phyloP scores from a whole-genome alignment of 139 green algal genomes.

The Micractinium sp. region DNA sequence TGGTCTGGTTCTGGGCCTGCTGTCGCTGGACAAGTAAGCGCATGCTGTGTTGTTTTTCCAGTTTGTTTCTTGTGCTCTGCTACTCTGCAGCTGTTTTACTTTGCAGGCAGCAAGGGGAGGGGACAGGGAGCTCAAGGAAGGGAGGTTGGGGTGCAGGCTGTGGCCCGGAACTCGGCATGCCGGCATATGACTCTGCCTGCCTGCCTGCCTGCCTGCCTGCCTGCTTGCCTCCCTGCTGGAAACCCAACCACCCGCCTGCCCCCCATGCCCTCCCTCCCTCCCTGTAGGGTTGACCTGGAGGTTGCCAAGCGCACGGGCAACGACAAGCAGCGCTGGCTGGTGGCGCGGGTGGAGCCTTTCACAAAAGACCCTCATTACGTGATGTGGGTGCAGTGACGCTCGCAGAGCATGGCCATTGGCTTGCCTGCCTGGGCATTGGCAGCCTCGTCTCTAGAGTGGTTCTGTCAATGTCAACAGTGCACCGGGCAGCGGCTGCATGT shows the following conservation, averaged over 20 bases:
- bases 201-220: too few species aligned
- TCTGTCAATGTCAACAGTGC: too few species aligned
- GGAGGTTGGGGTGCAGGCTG: too few species aligned
- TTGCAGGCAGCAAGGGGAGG: too few species aligned
- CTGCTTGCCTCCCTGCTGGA: not conserved
- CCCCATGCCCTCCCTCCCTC: not conserved
- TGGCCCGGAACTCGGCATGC: too few species aligned
- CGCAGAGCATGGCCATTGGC: too few species aligned
- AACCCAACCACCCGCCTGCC: not conserved
- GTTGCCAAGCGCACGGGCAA: conserved; percentile 21
- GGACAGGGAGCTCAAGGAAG: too few species aligned
- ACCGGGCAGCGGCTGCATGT: too few species aligned
- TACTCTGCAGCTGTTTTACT: not conserved
- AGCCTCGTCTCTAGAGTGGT: too few species aligned
- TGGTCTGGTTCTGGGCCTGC: conserved; percentile 84
- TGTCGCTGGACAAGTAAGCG: conserved; percentile 61
- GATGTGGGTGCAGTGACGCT: conserved; percentile 36
- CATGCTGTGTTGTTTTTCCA: not conserved
- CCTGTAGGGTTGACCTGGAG: conserved; percentile 28
- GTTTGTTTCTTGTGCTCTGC: not conserved
- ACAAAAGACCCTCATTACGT: conserved; percentile 60
- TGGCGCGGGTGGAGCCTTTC: conserved; percentile 34
- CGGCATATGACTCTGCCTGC: too few species aligned
- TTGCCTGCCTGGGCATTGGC: too few species aligned
- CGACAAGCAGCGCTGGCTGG: conserved; percentile 18